Evolutionary conservation across 108 stramenopile genomes (phyloP), one percentile per base, ranked within the genome.

Genomic region (Ochromonas danica): DNA sequence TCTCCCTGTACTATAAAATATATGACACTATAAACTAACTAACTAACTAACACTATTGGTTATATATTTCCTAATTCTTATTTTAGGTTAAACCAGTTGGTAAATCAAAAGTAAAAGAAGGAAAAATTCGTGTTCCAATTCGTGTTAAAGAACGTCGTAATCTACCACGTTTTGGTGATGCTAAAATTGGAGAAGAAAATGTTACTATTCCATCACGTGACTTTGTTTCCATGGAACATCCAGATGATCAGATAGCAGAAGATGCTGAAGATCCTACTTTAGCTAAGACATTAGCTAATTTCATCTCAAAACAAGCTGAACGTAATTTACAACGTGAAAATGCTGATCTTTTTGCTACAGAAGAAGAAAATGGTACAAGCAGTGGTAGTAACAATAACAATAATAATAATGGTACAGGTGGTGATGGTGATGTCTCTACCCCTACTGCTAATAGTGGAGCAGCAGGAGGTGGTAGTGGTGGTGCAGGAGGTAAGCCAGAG

Each of bases 201-300:
- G 72, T 75, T 33, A 75, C 72, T 6, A 14, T 75, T 6, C 72
- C 10, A 3, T 75, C 72, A 31, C 25, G 6, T 42, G 72, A 75
- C 72, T 75, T 75, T 36, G 31, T 75, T 33, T 33, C 25, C 25
- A 75, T 75, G 51, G 72, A 75, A 60, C 72, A 75, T 75, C 72
- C 72, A 41, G 31, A 75, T 33, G 72, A 75, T 60, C 45, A 45
- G 38, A 27, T 42, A 35, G 38, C 25, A 6, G 72, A 75, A 25
- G 72, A 75, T 27, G 51, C 72, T 10, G 72, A 75, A 6, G 72
- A 75, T 41, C 35, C 72, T 27, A 41, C 35, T 27, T 27, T 75
- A 6, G 36, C 40, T 14, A 75, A 75, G 27, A 75, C 72, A 28
- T 41, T 75, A 36, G 31, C 35, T 45, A 36, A 27, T 33, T 75